Conservation (phyloP, 164 flowering plant species). For the Hamamelis virginiana region DNA sequence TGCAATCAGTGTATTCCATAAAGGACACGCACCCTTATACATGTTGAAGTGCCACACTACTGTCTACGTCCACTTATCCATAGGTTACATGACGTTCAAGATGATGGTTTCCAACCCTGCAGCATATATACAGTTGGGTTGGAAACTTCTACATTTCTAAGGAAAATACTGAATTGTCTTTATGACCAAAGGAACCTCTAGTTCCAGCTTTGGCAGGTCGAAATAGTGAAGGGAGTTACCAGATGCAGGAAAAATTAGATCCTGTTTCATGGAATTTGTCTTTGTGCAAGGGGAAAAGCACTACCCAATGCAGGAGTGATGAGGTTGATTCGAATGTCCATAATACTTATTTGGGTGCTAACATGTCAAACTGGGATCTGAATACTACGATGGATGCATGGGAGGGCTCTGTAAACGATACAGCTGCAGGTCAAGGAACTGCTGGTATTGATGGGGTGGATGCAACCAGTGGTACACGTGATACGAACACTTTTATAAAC, state of each 20-base stretch:
- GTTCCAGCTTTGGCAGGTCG: conserved; percentile 15
- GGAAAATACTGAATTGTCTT: conserved; percentile 22
- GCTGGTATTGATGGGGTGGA: conserved; percentile 11
- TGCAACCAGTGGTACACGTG: neutral
- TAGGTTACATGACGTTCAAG: too few species aligned
- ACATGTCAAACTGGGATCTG: conserved; percentile 72
- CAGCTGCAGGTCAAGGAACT: conserved; percentile 5
- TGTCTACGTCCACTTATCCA: too few species aligned
- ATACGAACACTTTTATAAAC: conserved; percentile 18
- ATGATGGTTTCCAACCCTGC: too few species aligned
- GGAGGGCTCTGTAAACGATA: conserved; percentile 38
- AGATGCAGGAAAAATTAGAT: conserved; percentile 26
- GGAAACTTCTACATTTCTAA: conserved; percentile 8
- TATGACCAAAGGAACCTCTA: conserved; percentile 23
- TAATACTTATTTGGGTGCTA: conserved; percentile 14
- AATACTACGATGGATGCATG: conserved; percentile 71
- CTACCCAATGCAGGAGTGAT: conserved; percentile 6
- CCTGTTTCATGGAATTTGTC: conserved; percentile 35
- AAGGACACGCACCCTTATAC: too few species aligned
- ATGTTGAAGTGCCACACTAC: too few species aligned
- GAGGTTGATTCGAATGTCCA: neutral
- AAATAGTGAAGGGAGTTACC: conserved; percentile 10
- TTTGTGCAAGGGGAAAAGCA: conserved; percentile 24
- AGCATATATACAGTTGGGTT: too few species aligned
- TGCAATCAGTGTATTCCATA: too few species aligned